Conservation (phyloP, 164 flowering plant genomes). For the Magnolia kwangsiensis region DNA sequence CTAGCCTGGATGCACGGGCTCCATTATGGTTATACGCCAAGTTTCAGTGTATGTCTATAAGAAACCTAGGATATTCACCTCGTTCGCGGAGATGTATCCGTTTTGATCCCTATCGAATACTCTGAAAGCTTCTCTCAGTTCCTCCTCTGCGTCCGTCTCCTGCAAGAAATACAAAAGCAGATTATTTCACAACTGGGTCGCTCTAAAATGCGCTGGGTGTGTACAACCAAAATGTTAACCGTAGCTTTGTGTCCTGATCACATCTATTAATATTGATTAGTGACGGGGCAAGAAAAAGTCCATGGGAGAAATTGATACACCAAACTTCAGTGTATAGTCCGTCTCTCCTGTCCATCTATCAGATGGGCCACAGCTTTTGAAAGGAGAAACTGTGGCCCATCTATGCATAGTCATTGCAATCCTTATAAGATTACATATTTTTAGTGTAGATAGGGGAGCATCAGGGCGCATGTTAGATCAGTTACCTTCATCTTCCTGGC, state of each 20-base stretch:
- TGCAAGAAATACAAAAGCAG: conserved; percentile 11
- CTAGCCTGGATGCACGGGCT: too few relatives aligned
- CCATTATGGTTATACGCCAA: too few relatives aligned
- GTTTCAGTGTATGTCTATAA: too few relatives aligned
- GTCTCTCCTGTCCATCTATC: too few relatives aligned
- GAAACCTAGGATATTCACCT: conserved; percentile 33
- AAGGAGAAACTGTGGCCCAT: too few relatives aligned
- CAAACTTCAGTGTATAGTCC: too few relatives aligned
- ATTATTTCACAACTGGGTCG: neutral
- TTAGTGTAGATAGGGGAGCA: neutral
- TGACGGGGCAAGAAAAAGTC: neutral
- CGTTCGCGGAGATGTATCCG: conserved; percentile 72
- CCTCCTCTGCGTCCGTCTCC: conserved; percentile 79
- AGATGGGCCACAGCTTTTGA: too few relatives aligned
- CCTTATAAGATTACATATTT: too few relatives aligned
- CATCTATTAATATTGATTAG: neutral
- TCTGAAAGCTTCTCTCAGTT: conserved; percentile 75
- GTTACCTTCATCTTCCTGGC: conserved; percentile 65
- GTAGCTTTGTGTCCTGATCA: neutral
- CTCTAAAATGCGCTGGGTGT: neutral
- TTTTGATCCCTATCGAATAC: conserved; percentile 82
- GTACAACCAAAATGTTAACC: neutral
- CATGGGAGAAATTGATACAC: neutral
- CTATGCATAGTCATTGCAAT: too few relatives aligned
- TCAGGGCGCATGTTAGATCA: too few relatives aligned